phyloP scores from a whole-genome alignment of 164 flowering plant genomes.

The Nelumbo lutea region DNA sequence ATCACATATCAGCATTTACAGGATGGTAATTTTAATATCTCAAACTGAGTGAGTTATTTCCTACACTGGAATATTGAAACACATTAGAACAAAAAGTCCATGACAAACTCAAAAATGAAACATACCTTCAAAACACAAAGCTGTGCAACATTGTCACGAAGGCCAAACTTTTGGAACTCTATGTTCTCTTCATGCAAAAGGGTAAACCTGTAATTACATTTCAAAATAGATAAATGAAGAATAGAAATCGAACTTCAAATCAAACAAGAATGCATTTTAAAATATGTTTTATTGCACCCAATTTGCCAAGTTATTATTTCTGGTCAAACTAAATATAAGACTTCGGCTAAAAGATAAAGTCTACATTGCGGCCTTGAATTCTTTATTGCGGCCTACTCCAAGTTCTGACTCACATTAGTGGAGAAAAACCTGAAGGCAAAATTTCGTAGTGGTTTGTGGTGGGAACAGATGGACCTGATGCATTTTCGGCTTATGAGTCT shows the following conservation, averaged over 20 bases:
- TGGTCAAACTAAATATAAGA: no score
- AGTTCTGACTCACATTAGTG: no score
- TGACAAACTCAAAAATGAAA: not conserved
- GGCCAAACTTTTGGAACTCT: slow-evolving; percentile 72
- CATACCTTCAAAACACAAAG: slow-evolving; percentile 83
- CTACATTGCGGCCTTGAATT: no score
- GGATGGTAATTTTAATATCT: not conserved
- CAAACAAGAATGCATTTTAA: not conserved
- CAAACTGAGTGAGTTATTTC: not conserved
- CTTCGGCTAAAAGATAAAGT: no score
- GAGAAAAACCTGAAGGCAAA: no score
- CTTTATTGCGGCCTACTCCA: no score
- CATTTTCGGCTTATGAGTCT: no score
- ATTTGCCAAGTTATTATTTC: no score
- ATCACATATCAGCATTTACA: not conserved
- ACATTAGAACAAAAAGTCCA: not conserved
- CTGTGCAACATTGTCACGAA: slow-evolving; percentile 91
- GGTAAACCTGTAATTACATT: slow-evolving; percentile 42
- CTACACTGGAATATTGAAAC: not conserved
- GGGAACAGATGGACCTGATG: no score
- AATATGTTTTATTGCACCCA: no score
- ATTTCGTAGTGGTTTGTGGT: no score
- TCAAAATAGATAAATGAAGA: not conserved
- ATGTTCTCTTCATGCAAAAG: slow-evolving; percentile 70
- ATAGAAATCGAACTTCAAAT: not conserved